Evolutionary conservation across 192 early-diverging fungal genomes (phyloP).

Genomic region (Coemansia aciculifera): DNA sequence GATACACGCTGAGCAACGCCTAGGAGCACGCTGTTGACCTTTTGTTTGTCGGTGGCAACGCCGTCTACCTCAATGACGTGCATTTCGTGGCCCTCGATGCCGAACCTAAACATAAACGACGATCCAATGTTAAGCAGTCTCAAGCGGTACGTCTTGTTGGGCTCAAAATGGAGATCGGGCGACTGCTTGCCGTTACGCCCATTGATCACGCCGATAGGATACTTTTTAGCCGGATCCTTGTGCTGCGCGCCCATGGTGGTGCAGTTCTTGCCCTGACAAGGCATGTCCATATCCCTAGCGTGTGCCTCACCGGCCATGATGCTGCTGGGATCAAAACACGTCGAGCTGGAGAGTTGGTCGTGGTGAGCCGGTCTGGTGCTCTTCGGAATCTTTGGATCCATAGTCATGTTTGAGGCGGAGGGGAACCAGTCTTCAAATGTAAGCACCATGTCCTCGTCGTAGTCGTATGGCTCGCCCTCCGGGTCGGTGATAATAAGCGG

Average conservation of each 20-base stretch:
- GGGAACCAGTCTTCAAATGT: conserved; percentile 74
- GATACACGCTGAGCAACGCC: conserved; percentile 77
- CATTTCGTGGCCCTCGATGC: conserved; percentile 77
- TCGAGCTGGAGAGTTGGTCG: neutral
- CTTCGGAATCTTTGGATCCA: conserved; percentile 1
- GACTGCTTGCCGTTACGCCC: conserved; percentile 57
- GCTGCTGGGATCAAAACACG: neutral
- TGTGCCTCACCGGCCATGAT: neutral
- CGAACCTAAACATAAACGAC: conserved; percentile 67
- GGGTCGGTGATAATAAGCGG: conserved; percentile 69
- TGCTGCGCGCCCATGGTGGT: neutral
- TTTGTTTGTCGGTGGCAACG: conserved; percentile 56
- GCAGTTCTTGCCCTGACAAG: neutral
- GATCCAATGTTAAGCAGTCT: conserved; percentile 75
- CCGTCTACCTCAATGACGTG: conserved; percentile 80
- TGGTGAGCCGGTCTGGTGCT: neutral
- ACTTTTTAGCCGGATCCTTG: conserved; percentile 16
- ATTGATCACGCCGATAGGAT: conserved; percentile 57
- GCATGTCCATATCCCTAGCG: neutral
- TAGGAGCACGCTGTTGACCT: conserved; percentile 60
- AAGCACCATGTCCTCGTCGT: conserved; percentile 69
- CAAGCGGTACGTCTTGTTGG: conserved; percentile 80
- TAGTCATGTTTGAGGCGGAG: conserved; percentile 10
- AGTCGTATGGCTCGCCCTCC: conserved; percentile 56
- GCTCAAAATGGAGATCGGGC: conserved; percentile 59